Percentiles rank a stretch among this genome's conserved stretches.
Evolutionary conservation across 495 filamentous ascomycete genomes (phyloP).

Genomic region (Penicillium lividum): DNA sequence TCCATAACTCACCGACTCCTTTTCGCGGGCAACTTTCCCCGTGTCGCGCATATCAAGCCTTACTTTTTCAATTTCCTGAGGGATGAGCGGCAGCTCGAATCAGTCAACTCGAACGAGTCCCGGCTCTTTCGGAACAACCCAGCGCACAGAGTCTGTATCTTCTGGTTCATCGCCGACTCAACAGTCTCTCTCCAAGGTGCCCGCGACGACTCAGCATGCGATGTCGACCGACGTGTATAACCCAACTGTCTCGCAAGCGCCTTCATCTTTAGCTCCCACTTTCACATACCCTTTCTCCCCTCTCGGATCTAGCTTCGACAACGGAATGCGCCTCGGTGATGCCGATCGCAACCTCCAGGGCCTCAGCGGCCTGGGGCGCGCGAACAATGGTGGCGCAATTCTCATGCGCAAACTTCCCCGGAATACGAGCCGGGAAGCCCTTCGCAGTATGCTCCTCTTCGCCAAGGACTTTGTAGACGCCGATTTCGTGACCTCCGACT

Average conservation of each 20-base stretch:
- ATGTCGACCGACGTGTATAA: slow-evolving; percentile 55
- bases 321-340: slow-evolving; percentile 52
- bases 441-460: slow-evolving; percentile 82
- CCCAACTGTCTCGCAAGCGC: slow-evolving; percentile 42
- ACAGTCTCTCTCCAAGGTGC: slow-evolving; percentile 39
- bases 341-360: slow-evolving; percentile 47
- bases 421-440: slow-evolving; percentile 68
- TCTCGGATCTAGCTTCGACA: slow-evolving; percentile 46
- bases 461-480: slow-evolving; percentile 77
- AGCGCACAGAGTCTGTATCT: slow-evolving; percentile 48
- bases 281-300: slow-evolving; percentile 49
- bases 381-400: slow-evolving; percentile 48
- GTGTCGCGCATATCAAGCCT: slow-evolving; percentile 29
- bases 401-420: slow-evolving; percentile 75
- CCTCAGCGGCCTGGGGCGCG: slow-evolving; percentile 47
- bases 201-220: slow-evolving; percentile 52
- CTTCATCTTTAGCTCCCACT: slow-evolving; percentile 39
- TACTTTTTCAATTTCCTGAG: slow-evolving; percentile 29
- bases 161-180: slow-evolving; percentile 50
- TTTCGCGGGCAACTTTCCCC: slow-evolving; percentile 17
- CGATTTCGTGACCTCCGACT: slow-evolving; percentile 66
- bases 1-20: slow-evolving; percentile 23
- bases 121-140: slow-evolving; percentile 47
- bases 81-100: slow-evolving; percentile 52
- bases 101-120: slow-evolving; percentile 52